phyloP scores from a whole-genome alignment of 1,139 yeast genomes.

The Pichia sp. region DNA sequence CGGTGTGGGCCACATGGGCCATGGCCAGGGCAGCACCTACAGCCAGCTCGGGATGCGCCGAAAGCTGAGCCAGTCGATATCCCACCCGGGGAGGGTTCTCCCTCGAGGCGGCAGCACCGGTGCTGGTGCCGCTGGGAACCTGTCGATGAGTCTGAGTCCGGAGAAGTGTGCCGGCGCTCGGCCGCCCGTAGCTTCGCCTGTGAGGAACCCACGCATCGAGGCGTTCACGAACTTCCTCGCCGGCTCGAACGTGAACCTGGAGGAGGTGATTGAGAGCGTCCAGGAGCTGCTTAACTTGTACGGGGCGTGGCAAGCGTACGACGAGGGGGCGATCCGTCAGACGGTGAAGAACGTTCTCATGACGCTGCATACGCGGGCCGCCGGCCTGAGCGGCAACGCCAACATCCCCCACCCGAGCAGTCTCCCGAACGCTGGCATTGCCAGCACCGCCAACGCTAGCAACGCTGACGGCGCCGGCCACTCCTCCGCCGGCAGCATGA shows the following conservation, averaged over 20 bases:
- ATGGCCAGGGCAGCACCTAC: not conserved
- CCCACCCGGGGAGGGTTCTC: not conserved
- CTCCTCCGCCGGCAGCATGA: too few species aligned
- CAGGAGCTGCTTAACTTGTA: slow-evolving; percentile 78
- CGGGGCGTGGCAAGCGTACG: slow-evolving; percentile 80
- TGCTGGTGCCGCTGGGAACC: not conserved
- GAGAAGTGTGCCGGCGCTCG: slow-evolving; percentile 1
- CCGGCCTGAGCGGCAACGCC: not conserved
- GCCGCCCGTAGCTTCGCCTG: not conserved
- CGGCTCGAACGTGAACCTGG: slow-evolving; percentile 69
- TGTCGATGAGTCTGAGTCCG: slow-evolving; percentile 5
- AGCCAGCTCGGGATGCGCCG: not conserved
- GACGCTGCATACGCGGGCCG: slow-evolving; percentile 4
- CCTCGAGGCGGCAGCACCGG: not conserved
- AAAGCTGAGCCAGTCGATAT: not conserved
- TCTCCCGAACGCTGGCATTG: not conserved
- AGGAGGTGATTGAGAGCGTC: slow-evolving; percentile 71
- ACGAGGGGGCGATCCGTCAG: slow-evolving; percentile 43
- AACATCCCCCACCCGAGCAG: not conserved
- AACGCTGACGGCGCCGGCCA: too few species aligned
- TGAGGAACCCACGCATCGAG: not conserved
- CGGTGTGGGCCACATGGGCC: not conserved
- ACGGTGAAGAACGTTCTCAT: slow-evolving; percentile 20
- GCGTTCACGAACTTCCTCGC: slow-evolving; percentile 64
- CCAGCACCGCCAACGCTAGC: not conserved